Percentiles rank a stretch among this genome's conserved stretches.
Evolutionary conservation across 2,329 filamentous ascomycete genomes (phyloP).

Genomic region (Botryotinia narcissicola): DNA sequence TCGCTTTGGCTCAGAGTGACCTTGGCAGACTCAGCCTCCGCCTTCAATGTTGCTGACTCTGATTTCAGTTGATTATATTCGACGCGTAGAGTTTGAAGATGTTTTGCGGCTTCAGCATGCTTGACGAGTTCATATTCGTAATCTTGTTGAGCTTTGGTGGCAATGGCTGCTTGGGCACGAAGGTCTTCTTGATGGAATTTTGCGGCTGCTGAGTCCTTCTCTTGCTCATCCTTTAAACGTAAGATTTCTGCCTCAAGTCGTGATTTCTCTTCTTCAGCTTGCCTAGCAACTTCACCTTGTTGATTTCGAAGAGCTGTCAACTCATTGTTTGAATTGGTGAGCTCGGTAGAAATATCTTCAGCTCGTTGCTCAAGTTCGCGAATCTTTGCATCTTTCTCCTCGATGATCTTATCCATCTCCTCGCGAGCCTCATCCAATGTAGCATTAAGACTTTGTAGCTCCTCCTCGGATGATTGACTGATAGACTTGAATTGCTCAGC

Average conservation of each 20-base stretch:
- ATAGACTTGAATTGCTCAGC: slow-evolving; percentile 86
- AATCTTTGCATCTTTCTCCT: slow-evolving; percentile 76
- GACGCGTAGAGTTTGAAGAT: slow-evolving; percentile 71
- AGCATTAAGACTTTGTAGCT: slow-evolving; percentile 73
- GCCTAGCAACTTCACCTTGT: slow-evolving; percentile 69
- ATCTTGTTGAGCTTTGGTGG: slow-evolving; percentile 86
- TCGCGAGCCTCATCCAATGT: slow-evolving; percentile 85
- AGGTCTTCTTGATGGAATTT: slow-evolving; percentile 88
- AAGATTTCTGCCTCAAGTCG: slow-evolving; percentile 75
- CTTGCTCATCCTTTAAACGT: slow-evolving; percentile 79
- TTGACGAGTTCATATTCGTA: slow-evolving; percentile 94
- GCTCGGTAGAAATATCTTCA: slow-evolving; percentile 78
- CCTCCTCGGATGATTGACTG: slow-evolving; percentile 83
- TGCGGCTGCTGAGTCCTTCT: slow-evolving; percentile 74
- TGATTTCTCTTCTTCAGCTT: slow-evolving; percentile 77
- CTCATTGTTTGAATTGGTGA: slow-evolving; percentile 78
- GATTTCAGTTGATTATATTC: slow-evolving; percentile 83
- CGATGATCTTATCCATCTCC: slow-evolving; percentile 73
- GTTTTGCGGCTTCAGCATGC: slow-evolving; percentile 91
- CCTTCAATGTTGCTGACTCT: slow-evolving; percentile 69
- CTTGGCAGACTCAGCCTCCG: slow-evolving; percentile 83
- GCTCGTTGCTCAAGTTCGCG: slow-evolving; percentile 79
- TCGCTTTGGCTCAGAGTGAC: slow-evolving; percentile 76
- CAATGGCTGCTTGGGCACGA: slow-evolving; percentile 89
- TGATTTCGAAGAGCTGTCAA: slow-evolving; percentile 76